phyloP scores from a whole-genome alignment of 495 filamentous ascomycete genomes.

The Penicillium alfredii region DNA sequence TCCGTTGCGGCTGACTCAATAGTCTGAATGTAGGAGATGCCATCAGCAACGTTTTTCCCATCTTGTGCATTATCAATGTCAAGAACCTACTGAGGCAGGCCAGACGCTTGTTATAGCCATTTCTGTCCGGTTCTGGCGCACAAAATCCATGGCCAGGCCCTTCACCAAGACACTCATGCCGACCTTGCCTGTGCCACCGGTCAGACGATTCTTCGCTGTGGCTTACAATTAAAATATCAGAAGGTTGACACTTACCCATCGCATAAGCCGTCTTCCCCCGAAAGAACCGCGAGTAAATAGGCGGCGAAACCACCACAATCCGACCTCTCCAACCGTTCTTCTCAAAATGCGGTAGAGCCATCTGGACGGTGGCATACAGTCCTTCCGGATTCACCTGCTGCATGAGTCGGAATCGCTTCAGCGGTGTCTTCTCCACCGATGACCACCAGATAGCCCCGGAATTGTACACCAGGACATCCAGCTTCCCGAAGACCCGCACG shows the following conservation, averaged over 20 bases:
- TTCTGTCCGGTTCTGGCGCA: constrained; percentile 53
- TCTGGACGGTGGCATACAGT: constrained; percentile 55
- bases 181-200: constrained; percentile 51
- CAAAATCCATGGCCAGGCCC: constrained; percentile 78
- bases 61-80: background rate
- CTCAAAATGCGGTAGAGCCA: constrained; percentile 55
- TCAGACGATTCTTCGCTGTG: constrained; percentile 1
- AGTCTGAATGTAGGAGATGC: constrained; percentile 30
- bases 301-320: constrained; percentile 76
- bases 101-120: constrained; percentile 82
- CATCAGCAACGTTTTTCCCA: constrained; percentile 6
- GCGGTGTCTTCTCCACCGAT: constrained; percentile 63
- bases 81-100: constrained; percentile 61
- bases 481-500: constrained; percentile 52
- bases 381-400: constrained; percentile 76
- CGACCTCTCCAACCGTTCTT: constrained; percentile 50
- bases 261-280: constrained; percentile 84
- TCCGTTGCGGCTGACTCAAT: constrained; percentile 71
- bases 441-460: constrained; percentile 86
- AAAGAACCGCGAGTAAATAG: constrained; percentile 82
- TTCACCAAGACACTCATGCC: constrained; percentile 78
- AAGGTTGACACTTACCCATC: constrained; percentile 49
- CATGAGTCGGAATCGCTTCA: constrained; percentile 77
- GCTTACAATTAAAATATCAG: background rate
- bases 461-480: constrained; percentile 79